Percentiles rank a stretch among this genome's conserved stretches.
Conservation (phyloP, 2,329 filamentous ascomycete genomes). For the Aspergillus udagawae region DNA sequence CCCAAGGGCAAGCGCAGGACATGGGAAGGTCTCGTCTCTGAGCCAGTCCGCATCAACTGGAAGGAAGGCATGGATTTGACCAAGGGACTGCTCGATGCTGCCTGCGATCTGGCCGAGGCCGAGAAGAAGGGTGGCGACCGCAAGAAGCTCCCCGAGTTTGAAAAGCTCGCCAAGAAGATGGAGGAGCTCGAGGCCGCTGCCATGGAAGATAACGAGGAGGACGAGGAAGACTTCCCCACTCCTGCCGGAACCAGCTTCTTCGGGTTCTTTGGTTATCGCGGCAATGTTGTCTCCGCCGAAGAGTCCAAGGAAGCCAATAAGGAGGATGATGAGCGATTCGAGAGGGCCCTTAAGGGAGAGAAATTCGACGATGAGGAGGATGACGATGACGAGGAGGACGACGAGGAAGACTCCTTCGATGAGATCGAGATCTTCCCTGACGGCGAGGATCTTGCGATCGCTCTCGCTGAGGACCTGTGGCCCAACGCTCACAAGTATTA, state of each 20-base stretch:
- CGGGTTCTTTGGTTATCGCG: constrained; percentile 79
- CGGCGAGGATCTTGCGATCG: constrained; percentile 76
- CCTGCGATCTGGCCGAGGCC: constrained; percentile 65
- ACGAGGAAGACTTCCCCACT: constrained; percentile 47
- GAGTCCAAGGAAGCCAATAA: constrained; percentile 62
- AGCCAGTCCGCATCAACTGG: constrained; percentile 86
- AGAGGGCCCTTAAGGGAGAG: constrained; percentile 48
- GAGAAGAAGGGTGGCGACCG: constrained; percentile 49
- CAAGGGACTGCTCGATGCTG: constrained; percentile 70
- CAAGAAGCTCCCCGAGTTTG: constrained; percentile 49
- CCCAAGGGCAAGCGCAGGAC: constrained; percentile 46
- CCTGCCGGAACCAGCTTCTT: constrained; percentile 76
- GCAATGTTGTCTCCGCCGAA: constrained; percentile 65
- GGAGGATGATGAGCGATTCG: constrained; percentile 58
- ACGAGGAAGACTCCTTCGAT: constrained; percentile 62
- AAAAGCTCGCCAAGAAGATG: constrained; percentile 51
- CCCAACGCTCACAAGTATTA: constrained; percentile 87
- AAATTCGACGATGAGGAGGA: constrained; percentile 44
- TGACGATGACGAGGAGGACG: constrained; percentile 48
- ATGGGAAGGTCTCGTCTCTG: constrained; percentile 75
- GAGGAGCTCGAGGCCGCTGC: constrained; percentile 34
- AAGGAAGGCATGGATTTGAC: constrained; percentile 83
- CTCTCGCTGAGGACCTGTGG: constrained; percentile 83
- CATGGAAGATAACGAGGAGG: constrained; percentile 29
- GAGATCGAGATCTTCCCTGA: constrained; percentile 82